A percentile compares a stretch with the other conserved stretches of the same genome.
phyloP scores from a whole-genome alignment of 2,329 filamentous ascomycete genomes.

The Aureobasidium sp. region DNA sequence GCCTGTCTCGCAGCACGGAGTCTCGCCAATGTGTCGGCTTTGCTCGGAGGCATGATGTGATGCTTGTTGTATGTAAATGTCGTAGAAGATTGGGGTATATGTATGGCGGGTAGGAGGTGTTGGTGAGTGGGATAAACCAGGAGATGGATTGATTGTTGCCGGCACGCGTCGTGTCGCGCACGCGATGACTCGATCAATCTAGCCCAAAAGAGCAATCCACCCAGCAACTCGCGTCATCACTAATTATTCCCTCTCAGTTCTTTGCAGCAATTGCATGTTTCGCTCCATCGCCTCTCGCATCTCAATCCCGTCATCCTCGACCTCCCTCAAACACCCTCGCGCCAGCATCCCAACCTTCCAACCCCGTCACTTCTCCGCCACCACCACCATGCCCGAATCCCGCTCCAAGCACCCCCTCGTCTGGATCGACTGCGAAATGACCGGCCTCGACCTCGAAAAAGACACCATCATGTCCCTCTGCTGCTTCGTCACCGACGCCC shows the following conservation, averaged over 20 bases:
- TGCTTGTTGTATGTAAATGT: neutral
- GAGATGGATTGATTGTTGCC: neutral
- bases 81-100: neutral
- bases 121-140: too few species aligned
- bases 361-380: slow-evolving; percentile 9
- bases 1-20: slow-evolving; percentile 74
- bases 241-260: neutral
- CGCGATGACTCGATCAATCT: neutral
- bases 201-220: too few species aligned
- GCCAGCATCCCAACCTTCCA: neutral
- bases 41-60: slow-evolving; percentile 22
- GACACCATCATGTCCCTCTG: slow-evolving; percentile 88
- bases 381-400: slow-evolving; percentile 33
- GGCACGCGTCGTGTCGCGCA: neutral
- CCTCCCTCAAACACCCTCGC: neutral
- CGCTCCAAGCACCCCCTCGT: slow-evolving; percentile 59
- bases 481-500: slow-evolving; percentile 78
- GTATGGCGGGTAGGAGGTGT: neutral
- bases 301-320: neutral
- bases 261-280: neutral
- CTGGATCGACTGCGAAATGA: slow-evolving; percentile 95
- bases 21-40: slow-evolving; percentile 50
- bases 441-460: slow-evolving; percentile 64
- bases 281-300: neutral
- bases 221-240: neutral